Evolutionary conservation across 116 monocot genomes (phyloP), one percentile per base, ranked within the genome.

Genomic region (Iris pallida): DNA sequence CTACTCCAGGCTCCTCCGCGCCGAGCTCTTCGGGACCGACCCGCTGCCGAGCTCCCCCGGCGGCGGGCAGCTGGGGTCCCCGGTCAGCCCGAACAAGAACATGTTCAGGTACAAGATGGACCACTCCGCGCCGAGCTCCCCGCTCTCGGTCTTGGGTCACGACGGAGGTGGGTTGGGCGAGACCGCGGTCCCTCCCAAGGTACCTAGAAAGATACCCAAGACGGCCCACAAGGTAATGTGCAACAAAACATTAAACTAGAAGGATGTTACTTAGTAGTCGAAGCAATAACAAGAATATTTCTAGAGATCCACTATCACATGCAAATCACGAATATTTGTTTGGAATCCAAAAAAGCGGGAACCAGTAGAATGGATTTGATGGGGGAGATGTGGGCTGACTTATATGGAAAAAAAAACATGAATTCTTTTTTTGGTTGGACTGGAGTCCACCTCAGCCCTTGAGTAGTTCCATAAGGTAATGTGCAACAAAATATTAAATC

Each of bases 51-150:
- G 69, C 44, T 84, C 90, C 8, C 85, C 89, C 9, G 20, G 57
- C 57, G 13, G 79, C 46, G n/a, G n/a, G n/a, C n/a, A n/a, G 4
- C 72, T 70, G 61, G 75, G 70, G 4, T 90, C 90, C 4, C 90
- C 94, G 6, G 75, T 81, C 20, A 94, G 86, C 64, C 89, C 89
- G 0, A 96, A 72, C 59, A 91, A 86, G 76, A 96, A 93, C 49
- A 19, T 96, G 71, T 96, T 96, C 70, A 73, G 96, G 61, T 96
- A 85, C 75, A 96, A 96, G 86, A 83, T 78, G 53, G 96, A 92
- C 12, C 92, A 92, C 79, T 81, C 87, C 0, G 51, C 83, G 9
- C 96, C 89, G 7, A 80, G 57, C 63, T 96, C 92, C 46, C 89
- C 89, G 5, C 78, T 96, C 58, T 68, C 87, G 18, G 70, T 49